Percentiles rank a stretch among this genome's conserved stretches.
These are phyloP conservation scores for Penicillium silybi DNA, from an alignment of 495 filamentous ascomycete genomes.

Conservation along the genomic window DNA sequence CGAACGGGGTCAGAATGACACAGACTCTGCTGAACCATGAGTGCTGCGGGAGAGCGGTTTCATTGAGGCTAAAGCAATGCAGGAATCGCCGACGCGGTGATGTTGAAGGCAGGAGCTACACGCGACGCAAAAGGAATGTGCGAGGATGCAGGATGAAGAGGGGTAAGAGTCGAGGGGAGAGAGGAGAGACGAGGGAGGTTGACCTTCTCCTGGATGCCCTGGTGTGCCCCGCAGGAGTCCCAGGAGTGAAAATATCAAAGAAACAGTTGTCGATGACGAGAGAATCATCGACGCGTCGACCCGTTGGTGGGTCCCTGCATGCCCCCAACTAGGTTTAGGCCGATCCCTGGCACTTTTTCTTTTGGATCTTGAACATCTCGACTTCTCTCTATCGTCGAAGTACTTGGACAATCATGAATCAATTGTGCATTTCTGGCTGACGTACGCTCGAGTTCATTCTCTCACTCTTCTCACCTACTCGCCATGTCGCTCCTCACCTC, in stretches of 20 bases:
- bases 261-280: too few relatives aligned
- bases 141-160: not conserved
- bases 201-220: too few relatives aligned
- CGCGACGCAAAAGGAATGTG: not conserved
- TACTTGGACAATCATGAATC: not conserved
- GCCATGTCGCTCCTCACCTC: not conserved
- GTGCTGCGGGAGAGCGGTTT: not conserved
- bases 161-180: not conserved
- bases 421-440: not conserved
- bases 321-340: slow-evolving; percentile 3
- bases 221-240: too few relatives aligned
- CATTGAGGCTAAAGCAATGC: not conserved
- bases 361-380: not conserved
- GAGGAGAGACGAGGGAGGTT: not conserved
- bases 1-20: not conserved
- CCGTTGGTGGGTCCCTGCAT: not conserved
- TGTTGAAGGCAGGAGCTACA: not conserved
- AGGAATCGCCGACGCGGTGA: not conserved
- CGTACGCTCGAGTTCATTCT: not conserved
- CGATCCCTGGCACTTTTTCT: slow-evolving; percentile 4
- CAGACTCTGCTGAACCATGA: not conserved
- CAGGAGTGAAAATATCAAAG: too few relatives aligned
- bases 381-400: not conserved
- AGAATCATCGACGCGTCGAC: not conserved
- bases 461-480: not conserved